phyloP scores from a whole-genome alignment of 352 stramenopile genomes.

The Globisporangium irregulare region DNA sequence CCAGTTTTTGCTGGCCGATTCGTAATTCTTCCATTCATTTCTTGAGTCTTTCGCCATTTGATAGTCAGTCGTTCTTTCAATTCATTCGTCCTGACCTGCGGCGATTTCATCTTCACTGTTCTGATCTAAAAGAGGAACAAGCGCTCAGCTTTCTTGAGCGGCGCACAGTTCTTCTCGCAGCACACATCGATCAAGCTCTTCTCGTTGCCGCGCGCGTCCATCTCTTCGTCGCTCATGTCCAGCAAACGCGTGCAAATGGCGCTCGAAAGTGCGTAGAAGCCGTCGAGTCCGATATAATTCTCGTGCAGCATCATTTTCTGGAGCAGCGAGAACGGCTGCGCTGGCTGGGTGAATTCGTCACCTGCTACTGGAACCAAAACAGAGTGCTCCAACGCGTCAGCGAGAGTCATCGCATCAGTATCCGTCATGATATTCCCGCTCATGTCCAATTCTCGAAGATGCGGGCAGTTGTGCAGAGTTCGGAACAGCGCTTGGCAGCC shows the following conservation, averaged over 20 bases:
- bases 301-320: slow-evolving; percentile 40
- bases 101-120: background rate
- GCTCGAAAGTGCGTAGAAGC: slow-evolving; percentile 57
- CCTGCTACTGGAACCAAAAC: background rate
- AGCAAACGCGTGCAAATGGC: slow-evolving; percentile 22
- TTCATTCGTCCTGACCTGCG: background rate
- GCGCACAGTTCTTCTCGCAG: slow-evolving; percentile 15
- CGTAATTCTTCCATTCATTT: background rate
- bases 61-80: no score
- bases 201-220: slow-evolving; percentile 7
- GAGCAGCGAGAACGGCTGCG: slow-evolving; percentile 22
- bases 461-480: slow-evolving; percentile 20
- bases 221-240: slow-evolving; percentile 8
- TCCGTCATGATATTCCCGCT: slow-evolving; percentile 62
- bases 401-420: slow-evolving; percentile 42
- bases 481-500: slow-evolving; percentile 35
- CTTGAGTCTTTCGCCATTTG: background rate
- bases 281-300: slow-evolving; percentile 68
- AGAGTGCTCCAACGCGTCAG: slow-evolving; percentile 31
- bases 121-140: slow-evolving; percentile 13
- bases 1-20: background rate
- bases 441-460: slow-evolving; percentile 38
- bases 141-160: background rate
- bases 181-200: slow-evolving; percentile 8
- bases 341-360: background rate